phyloP scores from a whole-genome alignment of 352 stramenopile genomes.

The Phytophthora pseudosyringae region DNA sequence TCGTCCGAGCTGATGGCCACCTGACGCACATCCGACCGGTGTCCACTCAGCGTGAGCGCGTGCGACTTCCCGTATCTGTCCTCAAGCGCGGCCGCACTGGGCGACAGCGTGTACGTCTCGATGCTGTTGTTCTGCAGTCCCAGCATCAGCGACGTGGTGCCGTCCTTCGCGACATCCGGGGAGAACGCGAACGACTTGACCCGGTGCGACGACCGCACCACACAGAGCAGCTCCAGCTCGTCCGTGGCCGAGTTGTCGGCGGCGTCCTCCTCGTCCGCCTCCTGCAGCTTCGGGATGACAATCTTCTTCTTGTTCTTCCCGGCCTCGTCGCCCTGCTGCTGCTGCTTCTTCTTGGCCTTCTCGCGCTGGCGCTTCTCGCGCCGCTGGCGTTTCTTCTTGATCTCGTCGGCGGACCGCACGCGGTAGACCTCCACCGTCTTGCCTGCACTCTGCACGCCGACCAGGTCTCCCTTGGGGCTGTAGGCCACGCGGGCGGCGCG shows the following conservation, averaged over 20 bases:
- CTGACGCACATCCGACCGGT: conserved; percentile 93
- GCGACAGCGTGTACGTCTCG: conserved; percentile 86
- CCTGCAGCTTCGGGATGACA: conserved; percentile 38
- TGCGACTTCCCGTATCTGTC: conserved; percentile 70
- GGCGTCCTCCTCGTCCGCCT: conserved; percentile 54
- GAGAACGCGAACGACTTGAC: conserved; percentile 91
- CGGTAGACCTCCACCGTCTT: conserved; percentile 94
- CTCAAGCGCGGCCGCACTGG: conserved; percentile 66
- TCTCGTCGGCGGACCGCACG: conserved; percentile 81
- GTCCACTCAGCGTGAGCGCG: conserved; percentile 80
- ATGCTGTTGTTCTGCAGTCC: conserved; percentile 93
- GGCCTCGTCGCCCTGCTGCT: conserved; percentile 37
- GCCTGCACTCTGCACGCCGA: conserved; percentile 81
- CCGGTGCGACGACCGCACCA: conserved; percentile 85
- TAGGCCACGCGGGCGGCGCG: conserved; percentile 71
- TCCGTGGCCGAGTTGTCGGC: conserved; percentile 76
- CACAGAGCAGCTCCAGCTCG: conserved; percentile 86
- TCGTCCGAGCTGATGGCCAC: conserved; percentile 91
- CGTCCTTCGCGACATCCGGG: conserved; percentile 82
- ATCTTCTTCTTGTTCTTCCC: conserved; percentile 40
- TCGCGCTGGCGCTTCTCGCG: conserved; percentile 89
- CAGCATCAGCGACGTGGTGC: conserved; percentile 83
- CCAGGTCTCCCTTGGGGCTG: conserved; percentile 60
- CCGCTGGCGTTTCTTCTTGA: conserved; percentile 93
- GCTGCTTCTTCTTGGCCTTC: conserved; percentile 85